Evolutionary conservation across 108 stramenopile genomes (phyloP).

Genomic region (Skeletonema grethae): DNA sequence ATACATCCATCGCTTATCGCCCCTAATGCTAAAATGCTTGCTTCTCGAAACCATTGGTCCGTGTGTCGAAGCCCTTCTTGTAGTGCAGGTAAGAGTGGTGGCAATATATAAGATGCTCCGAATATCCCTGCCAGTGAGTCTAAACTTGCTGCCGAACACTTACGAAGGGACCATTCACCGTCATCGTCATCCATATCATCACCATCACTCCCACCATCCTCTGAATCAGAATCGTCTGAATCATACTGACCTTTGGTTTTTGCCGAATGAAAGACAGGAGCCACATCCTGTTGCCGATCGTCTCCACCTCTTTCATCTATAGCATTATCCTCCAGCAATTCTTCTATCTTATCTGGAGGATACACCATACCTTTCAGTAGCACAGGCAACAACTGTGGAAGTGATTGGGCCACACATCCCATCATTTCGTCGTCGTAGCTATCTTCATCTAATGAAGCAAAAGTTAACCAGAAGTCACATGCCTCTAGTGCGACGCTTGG

Average conservation of each 20-base stretch:
- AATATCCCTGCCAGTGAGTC: constrained; percentile 78
- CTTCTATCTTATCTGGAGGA: constrained; percentile 71
- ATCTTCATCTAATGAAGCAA: constrained; percentile 71
- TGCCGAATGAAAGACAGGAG: constrained; percentile 83
- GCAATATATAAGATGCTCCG: constrained; percentile 69
- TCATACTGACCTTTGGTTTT: constrained; percentile 50
- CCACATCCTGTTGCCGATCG: constrained; percentile 59
- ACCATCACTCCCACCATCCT: constrained; percentile 74
- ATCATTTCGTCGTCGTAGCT: constrained; percentile 66
- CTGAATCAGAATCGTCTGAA: constrained; percentile 41
- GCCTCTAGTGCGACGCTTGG: constrained; percentile 78
- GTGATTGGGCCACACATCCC: constrained; percentile 45
- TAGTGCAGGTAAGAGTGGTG: constrained; percentile 76
- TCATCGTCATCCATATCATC: constrained; percentile 70
- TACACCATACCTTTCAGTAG: constrained; percentile 88
- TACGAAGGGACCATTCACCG: constrained; percentile 89
- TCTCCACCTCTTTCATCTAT: constrained; percentile 53
- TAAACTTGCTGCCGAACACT: constrained; percentile 86
- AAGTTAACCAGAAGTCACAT: constrained; percentile 91
- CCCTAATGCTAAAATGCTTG: constrained; percentile 87
- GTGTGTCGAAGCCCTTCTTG: constrained; percentile 67
- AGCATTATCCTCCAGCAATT: constrained; percentile 75
- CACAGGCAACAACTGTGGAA: constrained; percentile 75
- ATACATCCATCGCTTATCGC: constrained; percentile 89
- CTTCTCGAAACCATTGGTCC: constrained; percentile 85